A percentile compares a stretch with the other conserved stretches of the same genome.
These are phyloP conservation scores for Exophiala sp. DNA, from an alignment of 2,329 filamentous ascomycete species.

Conservation along the genomic window DNA sequence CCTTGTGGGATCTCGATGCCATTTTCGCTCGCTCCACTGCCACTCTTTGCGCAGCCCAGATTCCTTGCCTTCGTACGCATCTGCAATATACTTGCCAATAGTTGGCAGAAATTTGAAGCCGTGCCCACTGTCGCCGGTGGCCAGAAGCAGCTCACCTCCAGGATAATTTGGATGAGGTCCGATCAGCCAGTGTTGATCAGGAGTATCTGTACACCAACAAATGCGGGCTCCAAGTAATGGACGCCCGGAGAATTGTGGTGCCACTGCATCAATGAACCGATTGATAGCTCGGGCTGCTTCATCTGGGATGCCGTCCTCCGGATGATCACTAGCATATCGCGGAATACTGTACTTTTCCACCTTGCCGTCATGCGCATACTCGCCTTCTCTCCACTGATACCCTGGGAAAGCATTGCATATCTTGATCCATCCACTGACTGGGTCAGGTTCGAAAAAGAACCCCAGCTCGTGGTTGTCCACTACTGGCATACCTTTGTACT, in stretches of 20 bases:
- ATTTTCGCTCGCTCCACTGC: neutral
- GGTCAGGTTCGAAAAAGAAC: conserved; percentile 1
- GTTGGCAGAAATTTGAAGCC: conserved; percentile 52
- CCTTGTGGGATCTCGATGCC: neutral
- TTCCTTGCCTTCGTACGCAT: conserved; percentile 40
- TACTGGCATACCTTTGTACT: conserved; percentile 19
- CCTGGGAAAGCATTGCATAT: neutral
- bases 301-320: neutral
- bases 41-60: neutral
- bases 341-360: neutral
- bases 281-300: neutral
- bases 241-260: conserved; percentile 47
- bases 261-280: neutral
- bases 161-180: conserved; percentile 41
- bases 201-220: conserved; percentile 56
- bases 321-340: neutral
- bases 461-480: conserved; percentile 21
- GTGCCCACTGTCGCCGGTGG: conserved; percentile 48
- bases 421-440: neutral
- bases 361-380: neutral
- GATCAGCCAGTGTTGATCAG: conserved; percentile 52
- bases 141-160: conserved; percentile 39
- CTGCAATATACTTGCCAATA: conserved; percentile 48
- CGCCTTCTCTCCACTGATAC: neutral
- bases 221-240: conserved; percentile 50